Percentiles rank a stretch among this genome's conserved stretches.
These are phyloP conservation scores for Arthromyces matolae DNA, from an alignment of 768 basidiomycete species.

Conservation along the genomic window DNA sequence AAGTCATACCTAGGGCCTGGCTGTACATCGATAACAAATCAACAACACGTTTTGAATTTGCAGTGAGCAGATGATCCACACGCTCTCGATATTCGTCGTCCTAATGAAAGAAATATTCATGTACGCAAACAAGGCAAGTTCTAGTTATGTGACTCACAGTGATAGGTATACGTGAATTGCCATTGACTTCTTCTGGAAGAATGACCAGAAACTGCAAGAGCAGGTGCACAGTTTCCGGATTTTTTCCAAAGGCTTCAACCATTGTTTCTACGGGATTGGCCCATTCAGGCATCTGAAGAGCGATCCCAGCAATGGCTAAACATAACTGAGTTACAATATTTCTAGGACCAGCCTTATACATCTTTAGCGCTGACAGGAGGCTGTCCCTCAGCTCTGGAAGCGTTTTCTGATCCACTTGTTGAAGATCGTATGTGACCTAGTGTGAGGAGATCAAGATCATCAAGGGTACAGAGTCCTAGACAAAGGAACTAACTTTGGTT, in stretches of 20 bases:
- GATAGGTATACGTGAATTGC: conserved; percentile 83
- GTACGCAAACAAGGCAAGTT: background rate
- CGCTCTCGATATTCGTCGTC: conserved; percentile 73
- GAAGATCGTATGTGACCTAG: conserved; percentile 93
- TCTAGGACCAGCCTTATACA: conserved; percentile 72
- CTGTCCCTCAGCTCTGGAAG: conserved; percentile 84
- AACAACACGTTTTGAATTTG: conserved; percentile 68
- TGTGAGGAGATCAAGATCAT: conserved; percentile 29
- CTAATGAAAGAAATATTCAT: conserved; percentile 32
- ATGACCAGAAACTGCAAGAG: conserved; percentile 87
- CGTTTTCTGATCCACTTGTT: conserved; percentile 75
- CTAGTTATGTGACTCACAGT: conserved; percentile 53
- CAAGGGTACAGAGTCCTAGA: conserved; percentile 18
- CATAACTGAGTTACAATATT: conserved; percentile 87
- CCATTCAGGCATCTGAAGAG: conserved; percentile 88
- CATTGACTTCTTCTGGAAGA: conserved; percentile 83
- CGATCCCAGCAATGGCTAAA: conserved; percentile 85
- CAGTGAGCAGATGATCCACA: conserved; percentile 57
- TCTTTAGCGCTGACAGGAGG: conserved; percentile 69
- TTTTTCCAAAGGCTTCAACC: conserved; percentile 82
- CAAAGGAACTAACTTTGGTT: conserved; percentile 65
- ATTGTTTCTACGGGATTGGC: conserved; percentile 72
- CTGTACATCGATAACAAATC: conserved; percentile 85
- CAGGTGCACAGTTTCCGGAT: conserved; percentile 78
- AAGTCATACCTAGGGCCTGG: conserved; percentile 71